phyloP scores from a whole-genome alignment of 2,329 filamentous ascomycete genomes.

The Epichloe elymi region DNA sequence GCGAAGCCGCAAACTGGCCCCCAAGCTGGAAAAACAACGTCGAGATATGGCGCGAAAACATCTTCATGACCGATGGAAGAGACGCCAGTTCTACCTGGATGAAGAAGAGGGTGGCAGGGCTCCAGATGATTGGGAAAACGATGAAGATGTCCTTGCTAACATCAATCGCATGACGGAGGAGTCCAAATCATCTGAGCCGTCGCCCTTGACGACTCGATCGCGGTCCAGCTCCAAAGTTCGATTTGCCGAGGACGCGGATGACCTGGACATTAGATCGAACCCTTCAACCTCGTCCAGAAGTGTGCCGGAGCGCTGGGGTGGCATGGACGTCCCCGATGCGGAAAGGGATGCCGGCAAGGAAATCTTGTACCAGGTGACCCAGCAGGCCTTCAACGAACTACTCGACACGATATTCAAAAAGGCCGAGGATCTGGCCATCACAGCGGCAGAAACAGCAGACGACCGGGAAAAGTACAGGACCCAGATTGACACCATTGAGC shows the following conservation, averaged over 20 bases:
- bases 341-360: slow-evolving; percentile 78
- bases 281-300: slow-evolving; percentile 60
- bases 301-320: slow-evolving; percentile 62
- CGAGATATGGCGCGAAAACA: slow-evolving; percentile 34
- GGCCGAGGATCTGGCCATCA: slow-evolving; percentile 63
- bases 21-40: slow-evolving; percentile 26
- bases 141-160: slow-evolving; percentile 40
- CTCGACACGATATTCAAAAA: slow-evolving; percentile 75
- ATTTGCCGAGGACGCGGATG: slow-evolving; percentile 58
- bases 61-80: slow-evolving; percentile 60
- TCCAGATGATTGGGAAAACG: slow-evolving; percentile 49
- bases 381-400: slow-evolving; percentile 83
- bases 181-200: slow-evolving; percentile 27
- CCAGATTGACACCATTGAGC: slow-evolving; percentile 30
- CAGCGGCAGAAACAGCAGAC: slow-evolving; percentile 48
- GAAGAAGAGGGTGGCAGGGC: slow-evolving; percentile 65
- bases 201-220: slow-evolving; percentile 24
- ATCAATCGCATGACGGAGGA: slow-evolving; percentile 20
- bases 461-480: slow-evolving; percentile 44
- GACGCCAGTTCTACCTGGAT: slow-evolving; percentile 70
- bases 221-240: slow-evolving; percentile 68
- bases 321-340: slow-evolving; percentile 64
- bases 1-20: slow-evolving; percentile 22
- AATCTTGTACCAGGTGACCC: slow-evolving; percentile 79
- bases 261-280: slow-evolving; percentile 59